A percentile compares a stretch with the other conserved stretches of the same genome.
Conservation (phyloP, 2,329 filamentous ascomycete species). For the Neodidymelliopsis sp. region DNA sequence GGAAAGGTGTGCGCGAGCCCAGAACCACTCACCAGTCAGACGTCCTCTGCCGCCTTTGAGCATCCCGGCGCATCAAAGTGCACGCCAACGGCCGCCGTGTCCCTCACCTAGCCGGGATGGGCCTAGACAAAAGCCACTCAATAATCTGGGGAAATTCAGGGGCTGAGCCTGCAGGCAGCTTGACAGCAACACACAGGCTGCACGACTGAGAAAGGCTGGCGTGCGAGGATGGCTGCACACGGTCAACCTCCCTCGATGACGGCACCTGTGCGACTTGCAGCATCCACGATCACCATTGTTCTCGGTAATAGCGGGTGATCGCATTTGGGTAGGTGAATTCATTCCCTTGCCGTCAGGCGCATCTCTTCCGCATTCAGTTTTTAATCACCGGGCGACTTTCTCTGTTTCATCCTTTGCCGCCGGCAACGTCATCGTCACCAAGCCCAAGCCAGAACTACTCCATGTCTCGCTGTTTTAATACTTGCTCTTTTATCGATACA, state of each 20-base stretch:
- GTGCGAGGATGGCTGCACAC: slow-evolving; percentile 17
- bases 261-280: slow-evolving; percentile 7
- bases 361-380: slow-evolving; percentile 20
- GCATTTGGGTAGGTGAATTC: slow-evolving; percentile 16
- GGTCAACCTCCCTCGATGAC: slow-evolving; percentile 10
- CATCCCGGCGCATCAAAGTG: slow-evolving; percentile 28
- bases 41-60: slow-evolving; percentile 14
- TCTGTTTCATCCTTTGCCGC: slow-evolving; percentile 26
- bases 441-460: slow-evolving; percentile 11
- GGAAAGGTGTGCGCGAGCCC: slow-evolving; percentile 22
- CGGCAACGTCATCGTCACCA: slow-evolving; percentile 25
- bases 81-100: slow-evolving; percentile 35
- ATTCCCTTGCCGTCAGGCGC: slow-evolving; percentile 13
- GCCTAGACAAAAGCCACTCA: slow-evolving; percentile 30
- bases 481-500: slow-evolving; percentile 21
- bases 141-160: slow-evolving; percentile 50
- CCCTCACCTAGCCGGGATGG: slow-evolving; percentile 28
- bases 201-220: slow-evolving; percentile 4
- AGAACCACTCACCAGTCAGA: slow-evolving; percentile 19
- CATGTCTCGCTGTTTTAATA: slow-evolving; percentile 17
- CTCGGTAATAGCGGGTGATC: slow-evolving; percentile 8
- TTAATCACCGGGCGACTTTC: slow-evolving; percentile 17
- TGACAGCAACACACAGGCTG: slow-evolving; percentile 8
- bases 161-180: slow-evolving; percentile 27
- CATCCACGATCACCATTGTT: slow-evolving; percentile 9